A percentile compares a stretch with the other conserved stretches of the same genome.
phyloP scores from a whole-genome alignment of 1,139 yeast genomes.

The Blastobotrys buckinghamii region DNA sequence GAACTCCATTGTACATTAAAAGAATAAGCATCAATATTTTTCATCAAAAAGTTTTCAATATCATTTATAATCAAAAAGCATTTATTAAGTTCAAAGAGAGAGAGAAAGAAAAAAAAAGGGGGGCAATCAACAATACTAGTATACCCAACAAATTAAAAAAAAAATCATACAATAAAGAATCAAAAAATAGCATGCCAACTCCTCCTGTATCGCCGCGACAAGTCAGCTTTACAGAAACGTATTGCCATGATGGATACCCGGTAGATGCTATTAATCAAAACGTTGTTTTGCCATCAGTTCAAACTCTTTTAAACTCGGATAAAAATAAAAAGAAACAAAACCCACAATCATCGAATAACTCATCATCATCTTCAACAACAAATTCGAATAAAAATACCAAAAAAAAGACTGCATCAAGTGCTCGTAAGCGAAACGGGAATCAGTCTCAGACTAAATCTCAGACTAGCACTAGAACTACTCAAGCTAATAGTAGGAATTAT shows the following conservation, averaged over 20 bases:
- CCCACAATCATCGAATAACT: too few relatives aligned
- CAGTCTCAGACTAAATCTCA: constrained; percentile 3
- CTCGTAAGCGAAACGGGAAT: not conserved
- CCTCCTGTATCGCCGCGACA: not conserved
- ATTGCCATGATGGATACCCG: not conserved
- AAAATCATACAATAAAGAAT: too few relatives aligned
- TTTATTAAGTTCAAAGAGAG: too few relatives aligned
- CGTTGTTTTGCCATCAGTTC: constrained; percentile 4
- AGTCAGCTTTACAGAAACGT: not conserved
- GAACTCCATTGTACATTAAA: too few relatives aligned
- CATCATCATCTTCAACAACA: not conserved
- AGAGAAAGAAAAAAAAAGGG: too few relatives aligned
- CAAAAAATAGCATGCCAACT: too few relatives aligned
- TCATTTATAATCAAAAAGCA: too few relatives aligned
- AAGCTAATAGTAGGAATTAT: not conserved
- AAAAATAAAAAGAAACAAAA: not conserved
- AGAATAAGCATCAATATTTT: too few relatives aligned
- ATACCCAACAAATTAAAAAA: too few relatives aligned
- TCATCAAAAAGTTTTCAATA: too few relatives aligned
- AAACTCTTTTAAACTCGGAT: constrained; percentile 1
- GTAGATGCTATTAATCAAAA: not conserved
- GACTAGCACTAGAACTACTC: not conserved
- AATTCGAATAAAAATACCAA: too few relatives aligned
- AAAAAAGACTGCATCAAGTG: not conserved
- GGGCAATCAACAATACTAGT: too few relatives aligned